These are phyloP conservation scores for Penicillium salamii DNA, from an alignment of 495 filamentous ascomycete species.

Conservation along the genomic window DNA sequence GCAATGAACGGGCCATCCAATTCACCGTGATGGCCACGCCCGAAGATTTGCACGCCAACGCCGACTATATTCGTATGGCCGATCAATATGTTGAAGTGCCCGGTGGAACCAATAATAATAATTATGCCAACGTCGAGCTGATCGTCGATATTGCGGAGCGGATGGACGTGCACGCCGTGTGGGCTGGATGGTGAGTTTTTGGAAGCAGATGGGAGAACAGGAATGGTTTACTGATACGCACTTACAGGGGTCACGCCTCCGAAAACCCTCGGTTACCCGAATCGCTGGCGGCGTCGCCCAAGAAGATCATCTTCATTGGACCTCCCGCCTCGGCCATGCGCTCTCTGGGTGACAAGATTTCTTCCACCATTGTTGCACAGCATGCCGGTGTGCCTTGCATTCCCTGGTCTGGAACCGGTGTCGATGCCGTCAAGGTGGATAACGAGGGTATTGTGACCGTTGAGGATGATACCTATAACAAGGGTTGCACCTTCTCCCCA, in stretches of 20 bases:
- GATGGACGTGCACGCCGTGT: slow-evolving; percentile 96
- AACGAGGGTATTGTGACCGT: slow-evolving; percentile 88
- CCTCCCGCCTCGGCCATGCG: slow-evolving; percentile 98
- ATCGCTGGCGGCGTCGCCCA: slow-evolving; percentile 88
- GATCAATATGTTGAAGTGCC: slow-evolving; percentile 98
- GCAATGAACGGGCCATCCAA: slow-evolving; percentile 96
- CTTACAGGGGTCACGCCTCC: slow-evolving; percentile 86
- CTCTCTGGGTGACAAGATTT: slow-evolving; percentile 98
- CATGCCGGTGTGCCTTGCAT: slow-evolving; percentile 97
- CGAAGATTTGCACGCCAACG: slow-evolving; percentile 97
- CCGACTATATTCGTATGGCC: slow-evolving; percentile 99
- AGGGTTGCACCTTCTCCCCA: slow-evolving; percentile 84
- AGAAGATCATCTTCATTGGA: slow-evolving; percentile 98
- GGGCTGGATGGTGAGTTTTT: slow-evolving; percentile 86
- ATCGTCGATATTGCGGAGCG: slow-evolving; percentile 99
- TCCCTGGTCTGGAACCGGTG: slow-evolving; percentile 94
- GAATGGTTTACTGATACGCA: slow-evolving; percentile 1
- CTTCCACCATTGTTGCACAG: slow-evolving; percentile 98
- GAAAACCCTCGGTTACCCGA: slow-evolving; percentile 98
- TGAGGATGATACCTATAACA: slow-evolving; percentile 76
- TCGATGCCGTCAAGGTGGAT: slow-evolving; percentile 76
- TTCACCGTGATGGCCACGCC: slow-evolving; percentile 99
- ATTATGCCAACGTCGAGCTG: slow-evolving; percentile 99
- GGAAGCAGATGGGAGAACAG: neutral
- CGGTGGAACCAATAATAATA: slow-evolving; percentile 99